Evolutionary conservation across 495 filamentous ascomycete species (phyloP).

Genomic region (Xylaria acuta): DNA sequence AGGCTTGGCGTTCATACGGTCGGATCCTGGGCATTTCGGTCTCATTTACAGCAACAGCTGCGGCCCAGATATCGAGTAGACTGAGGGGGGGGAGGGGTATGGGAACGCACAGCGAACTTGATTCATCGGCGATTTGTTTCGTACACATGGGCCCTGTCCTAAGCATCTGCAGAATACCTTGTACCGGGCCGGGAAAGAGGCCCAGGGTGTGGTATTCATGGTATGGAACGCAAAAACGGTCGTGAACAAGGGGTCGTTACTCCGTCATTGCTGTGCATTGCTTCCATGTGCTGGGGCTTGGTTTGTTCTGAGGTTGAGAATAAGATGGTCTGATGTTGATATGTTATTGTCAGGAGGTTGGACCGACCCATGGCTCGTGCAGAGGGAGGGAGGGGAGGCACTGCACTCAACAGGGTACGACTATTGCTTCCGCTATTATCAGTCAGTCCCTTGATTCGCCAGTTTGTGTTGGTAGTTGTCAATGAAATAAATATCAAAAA

Average conservation of each 20-base stretch:
- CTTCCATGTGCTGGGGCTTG: background rate
- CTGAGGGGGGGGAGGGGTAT: background rate
- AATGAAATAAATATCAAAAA: slow-evolving; percentile 6
- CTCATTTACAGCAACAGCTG: slow-evolving; percentile 31
- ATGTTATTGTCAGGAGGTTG: background rate
- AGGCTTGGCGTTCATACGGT: slow-evolving; percentile 40
- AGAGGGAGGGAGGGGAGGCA: background rate
- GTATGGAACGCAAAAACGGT: background rate
- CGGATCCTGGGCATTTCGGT: slow-evolving; percentile 32
- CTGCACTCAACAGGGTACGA: background rate
- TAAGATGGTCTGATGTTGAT: background rate
- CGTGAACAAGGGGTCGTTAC: background rate
- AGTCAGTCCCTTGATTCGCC: background rate
- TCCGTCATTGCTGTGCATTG: background rate
- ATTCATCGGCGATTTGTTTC: slow-evolving; percentile 21
- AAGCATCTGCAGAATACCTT: slow-evolving; percentile 15
- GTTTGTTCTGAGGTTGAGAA: background rate
- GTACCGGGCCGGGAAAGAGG: background rate
- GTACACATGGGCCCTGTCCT: background rate
- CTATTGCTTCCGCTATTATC: background rate
- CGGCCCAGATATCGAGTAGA: slow-evolving; percentile 13
- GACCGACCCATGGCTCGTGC: slow-evolving; percentile 6
- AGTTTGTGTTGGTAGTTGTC: background rate
- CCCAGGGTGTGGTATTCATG: background rate
- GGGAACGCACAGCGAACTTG: slow-evolving; percentile 14